phyloP scores from a whole-genome alignment of 2,329 filamentous ascomycete genomes.

The Akanthomyces lecanii region DNA sequence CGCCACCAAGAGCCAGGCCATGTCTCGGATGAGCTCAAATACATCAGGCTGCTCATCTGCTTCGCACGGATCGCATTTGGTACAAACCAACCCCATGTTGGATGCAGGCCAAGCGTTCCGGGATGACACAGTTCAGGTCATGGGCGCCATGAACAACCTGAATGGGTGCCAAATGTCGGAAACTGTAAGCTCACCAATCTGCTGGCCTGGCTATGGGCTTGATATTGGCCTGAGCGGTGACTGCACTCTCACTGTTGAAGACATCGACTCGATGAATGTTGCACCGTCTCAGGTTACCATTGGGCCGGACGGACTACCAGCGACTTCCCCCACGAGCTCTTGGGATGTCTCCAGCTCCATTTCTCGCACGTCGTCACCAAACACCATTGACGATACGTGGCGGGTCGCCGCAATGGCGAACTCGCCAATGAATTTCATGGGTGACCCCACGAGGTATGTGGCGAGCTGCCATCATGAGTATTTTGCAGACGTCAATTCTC shows the following conservation, averaged over 20 bases:
- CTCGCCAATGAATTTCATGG: constrained; percentile 3
- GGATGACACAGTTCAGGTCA: constrained; percentile 34
- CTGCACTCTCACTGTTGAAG: constrained; percentile 40
- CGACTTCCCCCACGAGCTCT: constrained; percentile 47
- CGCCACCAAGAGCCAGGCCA: constrained; percentile 33
- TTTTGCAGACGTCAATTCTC: constrained; percentile 1
- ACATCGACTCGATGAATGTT: constrained; percentile 47
- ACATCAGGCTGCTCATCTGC: constrained; percentile 41
- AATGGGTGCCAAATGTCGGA: constrained; percentile 13
- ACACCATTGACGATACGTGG: constrained; percentile 47
- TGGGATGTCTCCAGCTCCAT: constrained; percentile 52
- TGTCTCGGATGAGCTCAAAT: constrained; percentile 37
- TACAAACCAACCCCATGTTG: constrained; percentile 46
- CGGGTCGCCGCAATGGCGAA: constrained; percentile 23
- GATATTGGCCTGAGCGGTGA: constrained; percentile 40
- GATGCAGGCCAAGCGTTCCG: constrained; percentile 45
- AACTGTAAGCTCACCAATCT: constrained; percentile 44
- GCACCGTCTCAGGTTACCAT: constrained; percentile 53
- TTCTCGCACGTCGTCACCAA: constrained; percentile 49
- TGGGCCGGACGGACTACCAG: constrained; percentile 47
- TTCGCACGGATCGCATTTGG: constrained; percentile 48
- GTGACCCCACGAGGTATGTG: constrained; percentile 13
- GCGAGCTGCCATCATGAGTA: not conserved
- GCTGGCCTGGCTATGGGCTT: constrained; percentile 45
- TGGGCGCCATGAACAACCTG: constrained; percentile 33